Evolutionary conservation across 1,284 basidiomycete genomes (phyloP), one percentile per base, ranked within the genome.

Genomic region (Ustilago bromivora): DNA sequence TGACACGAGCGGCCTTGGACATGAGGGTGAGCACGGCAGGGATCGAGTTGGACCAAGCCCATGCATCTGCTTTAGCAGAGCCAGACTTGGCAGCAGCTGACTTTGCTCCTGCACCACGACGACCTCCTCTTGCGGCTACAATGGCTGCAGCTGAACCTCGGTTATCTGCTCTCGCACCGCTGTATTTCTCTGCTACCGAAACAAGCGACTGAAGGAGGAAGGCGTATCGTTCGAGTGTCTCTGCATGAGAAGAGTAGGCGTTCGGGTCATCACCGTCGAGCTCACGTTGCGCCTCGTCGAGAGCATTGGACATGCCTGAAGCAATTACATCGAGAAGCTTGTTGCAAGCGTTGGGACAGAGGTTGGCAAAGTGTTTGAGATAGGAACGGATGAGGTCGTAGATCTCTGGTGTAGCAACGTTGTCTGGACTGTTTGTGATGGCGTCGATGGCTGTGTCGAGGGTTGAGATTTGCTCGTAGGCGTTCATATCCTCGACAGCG

Each of bases 131-230:
- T 34, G 68, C 75, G 38, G 67, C 59, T 28, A 66, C 63, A 57
- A 71, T 62, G 57, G 63, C 61, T 47, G 68, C 64, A 38, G 72
- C 57, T 12, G 71, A 70, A 19, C 51, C 46, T 13, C 46, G 66
- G 31, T 34, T 51, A 41, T 77, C 71, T 31, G 59, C 19, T 3
- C 68, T 61, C 6, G 70, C 67, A 32, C 74, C 69, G 52, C 73
- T 67, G 67, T 82, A 67, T 60, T 81, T 80, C 46, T 86, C 84
- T 17, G 83, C 78, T 5, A 76, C 65, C 12, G 70, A 67, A 40
- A 84, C 75, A 43, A 84, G 69, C 83, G 82, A 86, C 49, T 85
- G 82, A 2, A 85, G 70, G 23, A 82, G 74, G 62, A 86, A 85
- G 8, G 81, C 84, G 53, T 75, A 84, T 43, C 74, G 77, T 68